Percentiles rank a stretch among this genome's conserved stretches.
These are phyloP conservation scores for Geotrichum histeridarum DNA, from an alignment of 1,139 yeast species.

Conservation along the genomic window DNA sequence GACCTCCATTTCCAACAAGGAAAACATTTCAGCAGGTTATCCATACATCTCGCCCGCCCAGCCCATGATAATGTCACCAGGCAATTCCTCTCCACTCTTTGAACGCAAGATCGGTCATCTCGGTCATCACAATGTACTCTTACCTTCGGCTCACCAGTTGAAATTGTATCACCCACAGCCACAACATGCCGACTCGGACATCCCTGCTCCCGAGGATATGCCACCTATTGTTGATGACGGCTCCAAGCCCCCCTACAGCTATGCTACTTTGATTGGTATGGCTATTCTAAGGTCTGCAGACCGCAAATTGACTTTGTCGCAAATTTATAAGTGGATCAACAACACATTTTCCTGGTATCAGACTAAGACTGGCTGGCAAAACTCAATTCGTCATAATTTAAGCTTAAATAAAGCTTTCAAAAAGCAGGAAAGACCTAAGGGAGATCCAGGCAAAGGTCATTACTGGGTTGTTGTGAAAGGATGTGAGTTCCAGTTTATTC, in stretches of 20 bases:
- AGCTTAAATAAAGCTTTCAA: constrained; percentile 81
- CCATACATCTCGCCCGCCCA: no score
- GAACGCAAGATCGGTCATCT: no score
- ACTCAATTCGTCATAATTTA: constrained; percentile 79
- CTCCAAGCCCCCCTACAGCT: constrained; percentile 84
- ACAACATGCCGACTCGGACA: constrained; percentile 15
- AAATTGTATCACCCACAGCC: constrained; percentile 14
- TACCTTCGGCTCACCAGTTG: background rate
- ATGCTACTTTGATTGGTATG: constrained; percentile 91
- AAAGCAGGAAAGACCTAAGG: constrained; percentile 89
- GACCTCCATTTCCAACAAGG: no score
- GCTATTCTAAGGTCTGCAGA: constrained; percentile 78
- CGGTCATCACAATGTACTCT: no score
- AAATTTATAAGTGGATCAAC: constrained; percentile 89
- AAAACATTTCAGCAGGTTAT: no score
- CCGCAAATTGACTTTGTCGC: constrained; percentile 76
- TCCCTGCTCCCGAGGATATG: constrained; percentile 41
- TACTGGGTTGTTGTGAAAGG: constrained; percentile 89
- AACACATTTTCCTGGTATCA: constrained; percentile 78
- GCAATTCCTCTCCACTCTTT: no score
- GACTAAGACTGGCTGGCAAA: constrained; percentile 94
- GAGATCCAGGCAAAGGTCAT: constrained; percentile 83
- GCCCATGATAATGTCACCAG: no score
- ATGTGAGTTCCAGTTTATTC: constrained; percentile 69
- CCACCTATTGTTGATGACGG: constrained; percentile 45